These are phyloP conservation scores for Chamaecyparis obtusa DNA, from an alignment of 75 land plant genomes.

Conservation along the genomic window DNA sequence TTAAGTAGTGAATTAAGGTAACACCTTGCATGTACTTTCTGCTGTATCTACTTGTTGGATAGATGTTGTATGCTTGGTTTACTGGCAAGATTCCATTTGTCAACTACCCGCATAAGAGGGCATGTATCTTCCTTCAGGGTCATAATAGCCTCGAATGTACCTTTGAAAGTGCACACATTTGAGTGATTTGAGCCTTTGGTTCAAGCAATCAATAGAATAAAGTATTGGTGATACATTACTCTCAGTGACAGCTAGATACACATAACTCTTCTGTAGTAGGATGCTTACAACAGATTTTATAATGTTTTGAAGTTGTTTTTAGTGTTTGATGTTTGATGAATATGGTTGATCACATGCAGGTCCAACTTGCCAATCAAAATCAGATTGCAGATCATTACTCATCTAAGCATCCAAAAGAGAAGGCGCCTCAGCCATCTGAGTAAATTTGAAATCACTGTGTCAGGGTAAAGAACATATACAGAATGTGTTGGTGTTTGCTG, in stretches of 20 bases:
- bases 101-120: neutral
- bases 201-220: neutral
- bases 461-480: neutral
- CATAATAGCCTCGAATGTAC: neutral
- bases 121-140: neutral
- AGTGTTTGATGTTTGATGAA: conserved; percentile 1
- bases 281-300: neutral
- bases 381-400: conserved; percentile 68
- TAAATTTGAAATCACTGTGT: neutral
- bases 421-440: conserved; percentile 20
- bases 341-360: conserved; percentile 25
- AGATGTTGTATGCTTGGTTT: neutral
- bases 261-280: neutral
- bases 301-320: neutral
- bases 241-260: neutral
- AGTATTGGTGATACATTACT: neutral
- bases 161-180: neutral
- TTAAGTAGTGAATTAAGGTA: neutral
- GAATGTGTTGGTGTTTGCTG: neutral
- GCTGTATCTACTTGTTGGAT: neutral
- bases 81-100: neutral
- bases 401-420: conserved; percentile 82
- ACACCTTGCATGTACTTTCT: neutral
- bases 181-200: neutral
- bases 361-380: conserved; percentile 63